Evolutionary conservation across 345 rosid genomes (phyloP).

Genomic region (Eucalyptus shirleyi): DNA sequence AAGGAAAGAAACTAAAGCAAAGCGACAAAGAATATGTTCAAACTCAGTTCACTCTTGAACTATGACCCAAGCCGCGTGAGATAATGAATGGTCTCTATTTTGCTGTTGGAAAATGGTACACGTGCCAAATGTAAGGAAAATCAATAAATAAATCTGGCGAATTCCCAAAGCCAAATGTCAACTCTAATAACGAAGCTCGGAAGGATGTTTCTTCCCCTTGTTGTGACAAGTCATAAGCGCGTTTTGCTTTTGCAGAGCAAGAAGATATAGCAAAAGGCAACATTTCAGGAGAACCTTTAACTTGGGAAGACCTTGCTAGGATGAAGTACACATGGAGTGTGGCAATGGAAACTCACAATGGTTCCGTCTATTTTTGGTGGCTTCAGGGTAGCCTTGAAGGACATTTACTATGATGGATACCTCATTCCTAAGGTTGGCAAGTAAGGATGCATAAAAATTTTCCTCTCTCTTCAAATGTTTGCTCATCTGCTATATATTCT

Average conservation of each 20-base stretch:
- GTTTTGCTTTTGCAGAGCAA: slow-evolving; percentile 21
- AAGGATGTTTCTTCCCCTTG: background rate
- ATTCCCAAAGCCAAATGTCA: background rate
- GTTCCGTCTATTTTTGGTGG: background rate
- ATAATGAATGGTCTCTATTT: too few relatives aligned
- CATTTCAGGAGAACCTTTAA: background rate
- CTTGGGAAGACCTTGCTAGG: slow-evolving; percentile 20
- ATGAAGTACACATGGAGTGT: slow-evolving; percentile 31
- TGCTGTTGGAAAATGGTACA: background rate
- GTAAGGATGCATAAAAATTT: background rate
- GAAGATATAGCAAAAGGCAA: slow-evolving; percentile 4
- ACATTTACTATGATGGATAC: slow-evolving; percentile 8
- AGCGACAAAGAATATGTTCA: too few relatives aligned
- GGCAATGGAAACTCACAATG: slow-evolving; percentile 25
- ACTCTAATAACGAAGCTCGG: background rate
- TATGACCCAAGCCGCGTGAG: background rate
- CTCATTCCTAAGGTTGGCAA: slow-evolving; percentile 26
- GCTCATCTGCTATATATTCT: background rate
- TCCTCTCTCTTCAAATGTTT: background rate
- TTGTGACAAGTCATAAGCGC: background rate
- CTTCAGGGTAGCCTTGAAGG: background rate
- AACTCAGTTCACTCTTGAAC: too few relatives aligned
- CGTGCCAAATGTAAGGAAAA: background rate
- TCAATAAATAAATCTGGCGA: background rate
- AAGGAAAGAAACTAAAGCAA: too few relatives aligned